Evolutionary conservation across 129 eudicot genomes (phyloP), one percentile per base, ranked within the genome.

Genomic region (Flaveria brownii): DNA sequence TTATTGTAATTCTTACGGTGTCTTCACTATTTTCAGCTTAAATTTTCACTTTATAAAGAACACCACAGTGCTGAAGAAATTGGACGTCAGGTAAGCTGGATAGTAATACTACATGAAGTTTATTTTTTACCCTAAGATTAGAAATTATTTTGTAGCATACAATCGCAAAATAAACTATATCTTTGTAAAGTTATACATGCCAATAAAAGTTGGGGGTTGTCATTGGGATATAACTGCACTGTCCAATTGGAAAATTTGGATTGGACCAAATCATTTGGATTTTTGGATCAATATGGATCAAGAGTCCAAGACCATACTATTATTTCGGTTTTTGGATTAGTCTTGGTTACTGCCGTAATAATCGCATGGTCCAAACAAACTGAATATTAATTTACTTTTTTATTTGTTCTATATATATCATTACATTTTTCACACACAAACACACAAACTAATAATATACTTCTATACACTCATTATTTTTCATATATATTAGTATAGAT

Each of bases 1-100:
- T 54, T 68, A 10, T 69, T 56, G 61, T 47, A 51, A 52, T 33
- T 18, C n/a, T 22, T 30, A 52, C 20, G 50, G 39, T 9, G 36
- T 52, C 20, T 52, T 73, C 22, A 39, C 16, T 5, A 49, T 18
- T 78, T 79, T 78, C 82, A 87, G 91, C 79, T 87, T 61, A 87
- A 87, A 73, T 79, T 83, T 54, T 73, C 78, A 41, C 68, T 87
- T 68, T 79, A 80, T 39, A 86, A 85, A 88, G 50, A 79, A 81
- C 55, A 74, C 80, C 63, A 56, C 85, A 85, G 57, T 65, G 89
- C 92, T 70, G 89, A 85, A 66, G 92, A 87, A 68, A 85, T 87
- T 74, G 89, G 92, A 41, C 81, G 85, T 20, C 92, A 87, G 92
- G 92, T 87, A 86, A 64, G 22, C 13, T 7, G 43, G 49, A 68